A percentile compares a stretch with the other conserved stretches of the same genome.
Conservation (phyloP, 345 rosid genomes). For the Rhodamnia argentea region DNA sequence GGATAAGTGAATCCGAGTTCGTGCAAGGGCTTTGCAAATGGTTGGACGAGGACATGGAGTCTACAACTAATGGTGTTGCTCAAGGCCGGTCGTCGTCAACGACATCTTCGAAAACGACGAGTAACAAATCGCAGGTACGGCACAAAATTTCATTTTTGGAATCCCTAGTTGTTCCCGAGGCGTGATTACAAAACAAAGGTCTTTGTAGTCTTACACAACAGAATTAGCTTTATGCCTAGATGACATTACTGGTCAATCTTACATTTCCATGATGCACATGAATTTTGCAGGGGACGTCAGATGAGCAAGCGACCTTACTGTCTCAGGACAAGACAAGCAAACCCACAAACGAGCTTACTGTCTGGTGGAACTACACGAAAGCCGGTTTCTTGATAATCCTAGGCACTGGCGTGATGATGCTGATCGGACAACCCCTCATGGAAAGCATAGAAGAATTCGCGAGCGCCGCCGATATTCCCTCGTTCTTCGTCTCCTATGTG, state of each 20-base stretch:
- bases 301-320: conserved; percentile 15
- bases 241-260: neutral
- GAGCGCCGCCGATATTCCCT: conserved; percentile 16
- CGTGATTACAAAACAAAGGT: neutral
- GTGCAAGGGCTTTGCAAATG: conserved; percentile 20
- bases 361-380: conserved; percentile 28
- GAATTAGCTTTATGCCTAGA: neutral
- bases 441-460: conserved; percentile 13
- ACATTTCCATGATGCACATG: neutral
- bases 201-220: neutral
- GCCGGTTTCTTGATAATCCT: conserved; percentile 16
- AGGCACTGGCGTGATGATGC: conserved; percentile 20
- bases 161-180: neutral
- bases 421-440: conserved; percentile 27
- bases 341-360: neutral
- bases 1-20: conserved; percentile 23
- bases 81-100: neutral
- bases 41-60: conserved; percentile 7
- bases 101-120: neutral
- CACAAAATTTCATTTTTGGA: neutral
- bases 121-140: conserved; percentile 6
- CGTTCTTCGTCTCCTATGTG: conserved; percentile 29
- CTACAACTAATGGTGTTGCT: neutral
- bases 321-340: neutral
- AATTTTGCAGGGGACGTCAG: neutral